Percentiles rank a stretch among this genome's conserved stretches.
phyloP scores from a whole-genome alignment of 306 rosid genomes.

The Vigna unguiculata region DNA sequence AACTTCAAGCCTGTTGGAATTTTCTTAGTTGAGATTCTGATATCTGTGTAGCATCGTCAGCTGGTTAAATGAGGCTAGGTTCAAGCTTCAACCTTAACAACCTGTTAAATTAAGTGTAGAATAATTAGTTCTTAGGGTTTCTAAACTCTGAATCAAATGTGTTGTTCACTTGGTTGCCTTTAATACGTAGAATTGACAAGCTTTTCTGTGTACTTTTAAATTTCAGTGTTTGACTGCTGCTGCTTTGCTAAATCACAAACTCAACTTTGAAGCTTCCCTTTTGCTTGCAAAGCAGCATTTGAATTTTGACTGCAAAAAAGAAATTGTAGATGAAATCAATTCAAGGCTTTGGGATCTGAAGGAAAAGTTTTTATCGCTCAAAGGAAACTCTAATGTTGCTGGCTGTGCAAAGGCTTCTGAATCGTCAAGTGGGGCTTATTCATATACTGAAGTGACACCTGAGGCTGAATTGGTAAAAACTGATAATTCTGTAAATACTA shows the following conservation, averaged over 20 bases:
- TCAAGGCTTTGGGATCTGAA: conserved; percentile 66
- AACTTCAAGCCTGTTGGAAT: conserved; percentile 10
- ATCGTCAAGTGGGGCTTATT: conserved; percentile 36
- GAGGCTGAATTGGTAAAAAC: conserved; percentile 43
- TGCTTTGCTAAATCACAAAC: conserved; percentile 70
- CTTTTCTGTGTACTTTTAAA: conserved; percentile 39
- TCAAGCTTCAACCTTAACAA: not conserved
- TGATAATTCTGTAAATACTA: conserved; percentile 56
- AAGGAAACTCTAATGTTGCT: conserved; percentile 39
- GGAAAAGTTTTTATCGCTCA: conserved; percentile 53
- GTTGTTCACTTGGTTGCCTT: conserved; percentile 29
- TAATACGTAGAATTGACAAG: conserved; percentile 34
- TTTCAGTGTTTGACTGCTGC: conserved; percentile 91
- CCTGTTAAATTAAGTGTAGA: not conserved
- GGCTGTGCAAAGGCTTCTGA: conserved; percentile 52
- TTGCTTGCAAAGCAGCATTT: conserved; percentile 71
- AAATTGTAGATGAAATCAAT: conserved; percentile 59
- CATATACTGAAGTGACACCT: conserved; percentile 29
- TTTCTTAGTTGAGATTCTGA: conserved; percentile 13
- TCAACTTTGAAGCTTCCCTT: conserved; percentile 70
- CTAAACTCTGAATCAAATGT: not conserved
- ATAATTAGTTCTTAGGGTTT: conserved; percentile 1
- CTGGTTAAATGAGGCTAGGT: conserved; percentile 24
- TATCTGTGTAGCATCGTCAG: conserved; percentile 8
- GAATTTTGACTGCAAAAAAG: conserved; percentile 71